Base-by-base conservation (phyloP, 2,329 filamentous ascomycete species). In the Triangularia verruculosa region DNA sequence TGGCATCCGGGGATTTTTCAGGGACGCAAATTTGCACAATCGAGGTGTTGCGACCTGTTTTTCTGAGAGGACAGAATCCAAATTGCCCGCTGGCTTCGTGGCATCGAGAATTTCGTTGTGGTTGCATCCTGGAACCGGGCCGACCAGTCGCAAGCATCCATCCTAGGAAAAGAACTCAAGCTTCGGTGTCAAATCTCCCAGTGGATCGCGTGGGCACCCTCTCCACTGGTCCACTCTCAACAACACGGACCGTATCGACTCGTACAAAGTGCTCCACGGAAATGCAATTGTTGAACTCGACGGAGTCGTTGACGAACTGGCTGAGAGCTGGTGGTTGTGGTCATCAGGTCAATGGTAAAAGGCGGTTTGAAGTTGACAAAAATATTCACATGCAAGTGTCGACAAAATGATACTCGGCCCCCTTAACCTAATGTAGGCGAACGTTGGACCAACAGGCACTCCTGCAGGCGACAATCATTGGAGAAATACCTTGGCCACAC, bases 101-200 rank as follows among this genome's bases (percentile, higher is more conserved):
- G 22, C 57, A 59, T 59, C 39, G 24, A 27, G 39, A 20, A 52
- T 43, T 59, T 43, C 39, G 27, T 43, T 52, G 54, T 43, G 39
- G 57, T 47, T 52, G 24, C 57, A 43, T 17, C 57, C 25, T 59
- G 57, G 20, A 54, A 47, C 34, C 25, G 57, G 57, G 22, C 57
- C 57, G 57, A 51, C 57, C 34, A 51, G 5, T 52, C 11, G 30
- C 57, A 59, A 13, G 57, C 39, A 52, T 59, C 39, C 57, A 54
- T 27, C 53, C 57, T 39, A 27, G 34, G 28, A n/a, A 59, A 20
- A 28, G 57, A 22, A 24, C 57, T 52, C 57, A 59, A 59, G 39
- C 57, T 59, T 59, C 57, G 28, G 32, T 47, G 22, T 57, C 65
- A 67, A 67, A 67, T 67, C 57, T 67, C 65, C 63, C 63, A 62